phyloP scores from a whole-genome alignment of 2,329 filamentous ascomycete genomes.

The Penicillium polonicum region DNA sequence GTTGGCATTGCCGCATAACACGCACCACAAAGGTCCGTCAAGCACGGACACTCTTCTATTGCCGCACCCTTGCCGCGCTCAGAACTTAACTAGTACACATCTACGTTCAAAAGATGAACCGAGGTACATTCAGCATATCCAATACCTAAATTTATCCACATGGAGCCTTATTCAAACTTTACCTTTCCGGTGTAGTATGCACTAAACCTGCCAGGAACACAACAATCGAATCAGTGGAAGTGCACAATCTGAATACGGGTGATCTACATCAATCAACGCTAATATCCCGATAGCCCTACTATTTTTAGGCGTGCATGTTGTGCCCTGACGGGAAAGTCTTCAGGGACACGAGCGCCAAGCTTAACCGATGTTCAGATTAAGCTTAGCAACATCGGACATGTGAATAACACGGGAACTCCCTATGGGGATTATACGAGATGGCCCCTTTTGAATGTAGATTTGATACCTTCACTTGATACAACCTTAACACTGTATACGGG shows the following conservation, averaged over 20 bases:
- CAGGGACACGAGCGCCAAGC: slow-evolving; percentile 12
- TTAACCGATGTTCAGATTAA: background rate
- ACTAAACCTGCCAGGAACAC: background rate
- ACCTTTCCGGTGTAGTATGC: background rate
- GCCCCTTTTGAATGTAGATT: background rate
- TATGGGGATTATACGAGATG: background rate
- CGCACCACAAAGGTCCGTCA: background rate
- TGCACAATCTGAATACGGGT: background rate
- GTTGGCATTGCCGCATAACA: background rate
- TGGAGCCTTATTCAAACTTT: background rate
- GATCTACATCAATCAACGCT: slow-evolving; percentile 3
- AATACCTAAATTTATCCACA: background rate
- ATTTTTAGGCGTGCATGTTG: slow-evolving; percentile 5
- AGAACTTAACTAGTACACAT: background rate
- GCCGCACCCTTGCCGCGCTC: background rate
- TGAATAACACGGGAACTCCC: background rate
- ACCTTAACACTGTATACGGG: background rate
- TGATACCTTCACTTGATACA: background rate
- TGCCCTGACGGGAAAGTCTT: background rate
- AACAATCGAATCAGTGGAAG: background rate
- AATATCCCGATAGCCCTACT: background rate
- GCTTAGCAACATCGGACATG: background rate
- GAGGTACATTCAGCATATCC: background rate
- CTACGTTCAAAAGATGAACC: background rate
- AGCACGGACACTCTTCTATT: background rate